Percentiles rank a stretch among this genome's conserved stretches.
Evolutionary conservation across 805 yeast genomes (phyloP).

Genomic region (Candida pseudofarinosa): DNA sequence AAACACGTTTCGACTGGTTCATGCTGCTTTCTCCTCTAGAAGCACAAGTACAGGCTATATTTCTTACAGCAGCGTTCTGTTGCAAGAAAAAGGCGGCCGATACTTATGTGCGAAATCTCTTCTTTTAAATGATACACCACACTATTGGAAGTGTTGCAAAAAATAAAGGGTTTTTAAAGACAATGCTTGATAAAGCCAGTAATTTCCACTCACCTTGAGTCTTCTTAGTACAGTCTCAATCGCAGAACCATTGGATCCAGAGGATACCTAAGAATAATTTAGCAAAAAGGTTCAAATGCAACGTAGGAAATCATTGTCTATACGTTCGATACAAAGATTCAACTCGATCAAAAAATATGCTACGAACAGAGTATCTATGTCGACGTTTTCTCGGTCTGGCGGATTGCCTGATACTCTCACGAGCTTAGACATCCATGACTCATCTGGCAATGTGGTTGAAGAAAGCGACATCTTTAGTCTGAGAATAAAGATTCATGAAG

Average conservation of each 20-base stretch:
- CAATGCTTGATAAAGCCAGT: too few species aligned
- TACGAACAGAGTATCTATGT: background rate
- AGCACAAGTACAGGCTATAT: too few species aligned
- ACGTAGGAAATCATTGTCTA: background rate
- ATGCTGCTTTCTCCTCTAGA: too few species aligned
- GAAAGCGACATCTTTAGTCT: background rate
- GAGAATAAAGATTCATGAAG: background rate
- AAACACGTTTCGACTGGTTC: too few species aligned
- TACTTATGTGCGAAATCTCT: background rate
- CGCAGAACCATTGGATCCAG: too few species aligned
- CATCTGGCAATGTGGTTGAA: background rate
- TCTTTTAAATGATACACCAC: background rate
- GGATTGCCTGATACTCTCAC: background rate
- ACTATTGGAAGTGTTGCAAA: background rate
- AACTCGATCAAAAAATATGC: background rate
- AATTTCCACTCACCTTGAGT: too few species aligned
- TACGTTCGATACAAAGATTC: background rate
- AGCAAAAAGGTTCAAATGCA: background rate
- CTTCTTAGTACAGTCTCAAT: too few species aligned
- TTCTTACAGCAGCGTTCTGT: too few species aligned
- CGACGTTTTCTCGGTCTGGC: background rate
- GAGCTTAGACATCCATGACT: slow-evolving; percentile 1
- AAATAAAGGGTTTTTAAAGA: background rate
- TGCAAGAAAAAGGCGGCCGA: too few species aligned
- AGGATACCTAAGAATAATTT: too few species aligned